A percentile compares a stretch with the other conserved stretches of the same genome.
Evolutionary conservation across 2,329 filamentous ascomycete species (phyloP).

Genomic region (Diplodia mutila): DNA sequence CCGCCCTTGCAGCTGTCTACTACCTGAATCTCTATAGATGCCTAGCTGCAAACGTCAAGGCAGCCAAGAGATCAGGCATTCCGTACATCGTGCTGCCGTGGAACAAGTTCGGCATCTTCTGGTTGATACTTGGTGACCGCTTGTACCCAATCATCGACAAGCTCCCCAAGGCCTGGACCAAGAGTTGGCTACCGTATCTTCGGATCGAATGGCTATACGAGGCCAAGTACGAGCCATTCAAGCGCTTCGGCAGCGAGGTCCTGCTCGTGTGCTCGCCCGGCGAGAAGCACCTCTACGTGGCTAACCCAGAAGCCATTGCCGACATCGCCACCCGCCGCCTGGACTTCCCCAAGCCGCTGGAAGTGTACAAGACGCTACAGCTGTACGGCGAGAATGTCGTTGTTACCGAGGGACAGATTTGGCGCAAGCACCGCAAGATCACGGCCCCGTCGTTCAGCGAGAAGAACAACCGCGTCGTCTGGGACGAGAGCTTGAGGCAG

Average conservation of each 20-base stretch:
- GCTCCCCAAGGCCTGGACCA: conserved; percentile 60
- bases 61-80: conserved; percentile 51
- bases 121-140: conserved; percentile 59
- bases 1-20: conserved; percentile 40
- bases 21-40: conserved; percentile 40
- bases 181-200: conserved; percentile 61
- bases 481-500: conserved; percentile 66
- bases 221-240: conserved; percentile 62
- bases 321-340: conserved; percentile 69
- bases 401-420: conserved; percentile 68
- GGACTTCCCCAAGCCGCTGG: conserved; percentile 70
- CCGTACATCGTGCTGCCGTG: conserved; percentile 49
- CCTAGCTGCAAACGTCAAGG: conserved; percentile 47
- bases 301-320: conserved; percentile 66
- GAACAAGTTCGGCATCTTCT: conserved; percentile 56
- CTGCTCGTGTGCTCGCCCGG: conserved; percentile 67
- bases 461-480: conserved; percentile 71
- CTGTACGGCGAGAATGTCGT: conserved; percentile 74
- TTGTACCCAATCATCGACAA: conserved; percentile 61
- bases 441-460: conserved; percentile 76
- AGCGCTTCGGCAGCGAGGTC: conserved; percentile 61
- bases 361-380: conserved; percentile 62
- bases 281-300: conserved; percentile 58
- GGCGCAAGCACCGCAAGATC: conserved; percentile 74
- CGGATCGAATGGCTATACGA: conserved; percentile 64